A percentile compares a stretch with the other conserved stretches of the same genome.
These are phyloP conservation scores for Hippophae rhamnoides DNA, from an alignment of 306 rosid species.

Conservation along the genomic window DNA sequence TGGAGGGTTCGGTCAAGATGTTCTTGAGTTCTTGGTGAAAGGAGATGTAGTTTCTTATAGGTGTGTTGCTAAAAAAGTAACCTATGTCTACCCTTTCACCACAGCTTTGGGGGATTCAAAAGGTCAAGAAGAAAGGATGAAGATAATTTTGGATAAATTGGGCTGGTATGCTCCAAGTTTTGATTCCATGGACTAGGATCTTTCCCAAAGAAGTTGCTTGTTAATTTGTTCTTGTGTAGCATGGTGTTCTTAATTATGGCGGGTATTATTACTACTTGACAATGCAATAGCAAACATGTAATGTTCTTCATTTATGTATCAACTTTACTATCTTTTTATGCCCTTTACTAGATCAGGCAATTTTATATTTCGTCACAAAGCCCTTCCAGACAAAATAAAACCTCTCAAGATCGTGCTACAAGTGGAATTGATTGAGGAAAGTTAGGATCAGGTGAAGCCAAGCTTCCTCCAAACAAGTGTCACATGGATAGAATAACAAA, in stretches of 20 bases:
- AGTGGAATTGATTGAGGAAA: no score
- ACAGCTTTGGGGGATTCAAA: slow-evolving; percentile 86
- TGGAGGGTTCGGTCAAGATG: slow-evolving; percentile 73
- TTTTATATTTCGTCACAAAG: no score
- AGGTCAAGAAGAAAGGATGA: slow-evolving; percentile 77
- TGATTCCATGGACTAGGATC: slow-evolving; percentile 48
- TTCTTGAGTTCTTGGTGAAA: slow-evolving; percentile 83
- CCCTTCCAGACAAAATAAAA: no score
- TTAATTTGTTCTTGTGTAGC: neutral
- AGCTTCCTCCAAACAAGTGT: no score
- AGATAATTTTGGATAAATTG: slow-evolving; percentile 55
- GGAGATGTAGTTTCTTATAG: slow-evolving; percentile 69
- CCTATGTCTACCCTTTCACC: slow-evolving; percentile 83
- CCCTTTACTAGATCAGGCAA: no score
- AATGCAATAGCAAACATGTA: neutral
- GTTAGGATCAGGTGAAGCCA: no score
- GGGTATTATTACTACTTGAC: neutral
- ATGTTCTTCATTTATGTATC: no score
- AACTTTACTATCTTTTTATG: no score
- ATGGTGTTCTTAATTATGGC: neutral
- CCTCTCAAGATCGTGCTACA: no score
- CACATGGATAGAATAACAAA: no score
- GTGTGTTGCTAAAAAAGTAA: slow-evolving; percentile 71
- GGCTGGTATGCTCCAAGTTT: slow-evolving; percentile 94
- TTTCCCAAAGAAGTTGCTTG: neutral